Evolutionary conservation across 2,329 filamentous ascomycete genomes (phyloP).

Genomic region (Septoria petroselini): DNA sequence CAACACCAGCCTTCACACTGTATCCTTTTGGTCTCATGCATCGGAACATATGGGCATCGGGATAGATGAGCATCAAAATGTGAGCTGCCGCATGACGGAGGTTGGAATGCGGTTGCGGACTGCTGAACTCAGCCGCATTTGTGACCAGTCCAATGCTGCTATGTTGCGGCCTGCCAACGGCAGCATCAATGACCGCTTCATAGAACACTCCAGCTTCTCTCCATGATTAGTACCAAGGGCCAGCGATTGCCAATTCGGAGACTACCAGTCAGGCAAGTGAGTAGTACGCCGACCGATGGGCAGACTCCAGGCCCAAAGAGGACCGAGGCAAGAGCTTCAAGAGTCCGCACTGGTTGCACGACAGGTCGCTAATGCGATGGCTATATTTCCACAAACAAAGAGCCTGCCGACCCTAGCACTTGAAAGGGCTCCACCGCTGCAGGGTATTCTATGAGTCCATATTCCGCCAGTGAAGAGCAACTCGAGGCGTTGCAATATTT

Average conservation of each 20-base stretch:
- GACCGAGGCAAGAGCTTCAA: neutral
- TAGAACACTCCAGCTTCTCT: too few species aligned
- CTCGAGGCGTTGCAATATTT: slow-evolving; percentile 4
- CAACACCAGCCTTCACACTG: too few species aligned
- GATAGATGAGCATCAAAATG: too few species aligned
- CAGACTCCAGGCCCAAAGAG: neutral
- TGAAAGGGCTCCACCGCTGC: neutral
- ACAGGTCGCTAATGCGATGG: slow-evolving; percentile 57
- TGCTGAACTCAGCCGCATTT: too few species aligned
- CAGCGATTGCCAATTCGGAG: neutral
- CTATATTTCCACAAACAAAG: slow-evolving; percentile 35
- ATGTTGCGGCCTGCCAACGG: neutral
- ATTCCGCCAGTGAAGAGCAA: neutral
- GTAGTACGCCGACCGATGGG: neutral
- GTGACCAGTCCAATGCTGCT: neutral
- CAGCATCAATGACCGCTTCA: neutral
- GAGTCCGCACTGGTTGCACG: slow-evolving; percentile 51
- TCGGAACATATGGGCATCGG: too few species aligned
- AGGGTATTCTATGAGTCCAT: neutral
- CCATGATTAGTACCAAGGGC: neutral
- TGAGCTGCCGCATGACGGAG: too few species aligned
- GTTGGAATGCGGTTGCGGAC: too few species aligned
- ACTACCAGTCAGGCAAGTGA: neutral
- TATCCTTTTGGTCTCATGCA: too few species aligned
- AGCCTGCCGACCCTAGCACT: neutral